Percentiles rank a stretch among this genome's conserved stretches.
These are phyloP conservation scores for Saussurea involucrata DNA, from an alignment of 129 eudicot genomes.

Conservation along the genomic window DNA sequence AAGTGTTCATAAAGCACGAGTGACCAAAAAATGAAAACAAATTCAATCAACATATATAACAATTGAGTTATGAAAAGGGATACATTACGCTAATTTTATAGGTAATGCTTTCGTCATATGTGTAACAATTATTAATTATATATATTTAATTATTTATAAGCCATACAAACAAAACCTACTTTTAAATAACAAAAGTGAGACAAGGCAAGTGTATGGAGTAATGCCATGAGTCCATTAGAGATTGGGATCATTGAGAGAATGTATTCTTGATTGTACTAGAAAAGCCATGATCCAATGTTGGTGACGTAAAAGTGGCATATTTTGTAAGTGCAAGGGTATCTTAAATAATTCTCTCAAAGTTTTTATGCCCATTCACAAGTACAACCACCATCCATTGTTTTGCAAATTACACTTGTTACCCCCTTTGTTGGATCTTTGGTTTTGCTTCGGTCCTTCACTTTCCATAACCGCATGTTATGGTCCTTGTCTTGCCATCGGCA, in stretches of 20 bases:
- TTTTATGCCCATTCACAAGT: conserved; percentile 20
- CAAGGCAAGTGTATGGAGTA: background rate
- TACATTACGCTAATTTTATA: background rate
- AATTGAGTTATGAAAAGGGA: background rate
- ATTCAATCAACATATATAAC: background rate
- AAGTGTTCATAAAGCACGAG: too few relatives aligned
- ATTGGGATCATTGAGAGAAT: conserved; percentile 5
- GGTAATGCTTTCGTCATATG: background rate
- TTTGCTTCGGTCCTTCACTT: background rate
- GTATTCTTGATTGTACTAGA: conserved; percentile 24
- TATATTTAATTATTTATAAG: background rate
- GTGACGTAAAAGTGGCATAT: conserved; percentile 31
- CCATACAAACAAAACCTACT: background rate
- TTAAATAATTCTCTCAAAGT: conserved; percentile 21
- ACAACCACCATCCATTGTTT: background rate
- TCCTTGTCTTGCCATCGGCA: background rate
- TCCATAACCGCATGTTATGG: background rate
- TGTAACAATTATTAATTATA: too few relatives aligned
- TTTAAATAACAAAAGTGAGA: background rate
- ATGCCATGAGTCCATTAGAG: background rate
- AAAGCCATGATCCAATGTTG: conserved; percentile 15
- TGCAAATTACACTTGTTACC: background rate
- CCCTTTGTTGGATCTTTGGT: background rate
- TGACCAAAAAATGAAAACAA: background rate
- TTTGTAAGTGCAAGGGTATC: conserved; percentile 26